Evolutionary conservation across 2,329 filamentous ascomycete species (phyloP), one percentile per base, ranked within the genome.

Genomic region (Sclerotinia spermophila): DNA sequence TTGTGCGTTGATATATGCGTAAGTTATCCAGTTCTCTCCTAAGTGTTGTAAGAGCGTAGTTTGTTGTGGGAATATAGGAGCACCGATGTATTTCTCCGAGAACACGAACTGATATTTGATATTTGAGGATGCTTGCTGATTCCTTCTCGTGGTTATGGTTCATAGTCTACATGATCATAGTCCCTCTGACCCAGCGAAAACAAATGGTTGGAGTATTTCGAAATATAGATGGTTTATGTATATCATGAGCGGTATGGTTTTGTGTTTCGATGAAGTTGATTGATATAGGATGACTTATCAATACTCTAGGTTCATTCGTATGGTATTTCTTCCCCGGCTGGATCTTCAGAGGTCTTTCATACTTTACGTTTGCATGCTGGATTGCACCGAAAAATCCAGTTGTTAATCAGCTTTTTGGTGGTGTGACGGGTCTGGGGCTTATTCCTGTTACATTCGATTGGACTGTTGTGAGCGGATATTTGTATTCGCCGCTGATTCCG

Each of bases 401-500:
- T 15, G 80, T 93, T 53, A 94, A 93, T 74, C 90, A 93, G 78
- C 77, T 93, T 1, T 93, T 93, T 74, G 91, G 91, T 2, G 90
- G 89, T 1, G 67, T 71, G 42, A 90, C 88, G 0, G 91, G 91
- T 0, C 73, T 93, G 5, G 91, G 88, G 0, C 77, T 93, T 40
- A 81, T 93, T 10, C 90, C 91, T 1, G 87, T 93, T 44, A 92
- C 90, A 0, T 92, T 93, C 76, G 91, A 93, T 81, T 93, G 91
- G 90, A 90, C 89, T 7, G 89, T 92, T 75, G 85, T 92, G 67
- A 85, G 76, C 7, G 71, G 42, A 24, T 71, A 56, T 53, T n/a
- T 69, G 33, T 30, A 45, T 38, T 45, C 42, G 44, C 61, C 42
- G 6, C 21, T 65, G 11, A 65, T 65, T 27, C 58, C 38, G 58